These are phyloP conservation scores for Vigna radiata DNA, from an alignment of 306 rosid genomes.

Conservation along the genomic window DNA sequence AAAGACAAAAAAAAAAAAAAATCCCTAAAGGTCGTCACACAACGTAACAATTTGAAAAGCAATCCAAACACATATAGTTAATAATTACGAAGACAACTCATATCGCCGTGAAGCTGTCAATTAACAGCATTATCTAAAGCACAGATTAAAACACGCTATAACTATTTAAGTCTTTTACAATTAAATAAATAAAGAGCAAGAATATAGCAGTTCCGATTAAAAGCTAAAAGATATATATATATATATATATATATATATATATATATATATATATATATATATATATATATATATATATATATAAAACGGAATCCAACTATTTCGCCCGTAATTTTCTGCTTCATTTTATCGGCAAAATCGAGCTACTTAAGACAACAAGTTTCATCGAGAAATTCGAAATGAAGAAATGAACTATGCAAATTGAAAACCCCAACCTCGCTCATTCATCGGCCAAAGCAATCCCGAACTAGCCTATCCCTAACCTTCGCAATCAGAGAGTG, in stretches of 20 bases:
- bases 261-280: no score
- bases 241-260: no score
- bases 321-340: slow-evolving; percentile 11
- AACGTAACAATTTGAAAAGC: not conserved
- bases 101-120: not conserved
- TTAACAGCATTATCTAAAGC: slow-evolving; percentile 34
- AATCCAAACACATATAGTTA: not conserved
- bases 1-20: not conserved
- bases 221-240: not conserved
- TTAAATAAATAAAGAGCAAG: not conserved
- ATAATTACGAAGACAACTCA: not conserved
- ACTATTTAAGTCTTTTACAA: not conserved
- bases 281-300: no score
- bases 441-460: slow-evolving; percentile 42
- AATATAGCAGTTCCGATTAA: not conserved
- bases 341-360: slow-evolving; percentile 33
- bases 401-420: not conserved
- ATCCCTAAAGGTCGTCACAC: not conserved
- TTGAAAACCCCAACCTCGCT: slow-evolving; percentile 39
- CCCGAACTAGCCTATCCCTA: slow-evolving; percentile 51
- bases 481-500: slow-evolving; percentile 1
- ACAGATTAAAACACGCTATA: not conserved
- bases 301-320: not conserved
- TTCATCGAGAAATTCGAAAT: not conserved
- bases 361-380: slow-evolving; percentile 23